Base-by-base conservation (phyloP, 75 land plant genomes). In the Selaginella moellendorffii region DNA sequence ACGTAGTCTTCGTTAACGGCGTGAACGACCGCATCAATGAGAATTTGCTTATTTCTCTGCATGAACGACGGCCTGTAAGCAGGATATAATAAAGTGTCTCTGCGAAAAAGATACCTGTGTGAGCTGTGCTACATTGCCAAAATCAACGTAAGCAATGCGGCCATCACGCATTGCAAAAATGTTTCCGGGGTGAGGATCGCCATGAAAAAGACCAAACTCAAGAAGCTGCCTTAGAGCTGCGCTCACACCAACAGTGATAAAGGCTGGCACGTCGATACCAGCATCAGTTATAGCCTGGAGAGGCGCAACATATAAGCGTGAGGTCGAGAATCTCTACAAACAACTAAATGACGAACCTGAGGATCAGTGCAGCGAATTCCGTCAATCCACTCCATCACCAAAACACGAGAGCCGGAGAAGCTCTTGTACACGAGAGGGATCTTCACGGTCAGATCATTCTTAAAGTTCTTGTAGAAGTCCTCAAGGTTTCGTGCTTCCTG, bases 311-410 rank as follows among this genome's bases (percentile, higher is more conserved):
- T 17, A 62, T 25, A 5, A 17, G 2, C 26, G n/a, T 22, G 19
- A 56, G 22, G 22, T 56, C 18, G 10, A 2, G 18, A 2, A 17
- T 12, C 12, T 62, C 8, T 26, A 28, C 64, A 62, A 62, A 28
- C 5, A 62, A n/a, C 8, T 65, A 22, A 24, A 0, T 27, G 0
- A 22, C 71, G 59, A 54, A 92, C 98, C 96, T 92, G 90, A 27
- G 96, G 98, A 59, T 92, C 74, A 71, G 98, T 92, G 78, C 98
- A 92, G 31, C 98, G 82, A 61, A 92, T 85, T 24, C 98, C 98
- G 80, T 92, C 98, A 62, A 92, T 92, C 98, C 98, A 92, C 68
- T 92, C 98, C 98, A 92, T 92, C 23, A 92, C 98, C 29, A 92
- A 72, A 27, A 88, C 98, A 31, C 81, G 77, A 66, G 80, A 58